These are phyloP conservation scores for Epithele typhae DNA, from an alignment of 768 basidiomycete species.

Conservation along the genomic window DNA sequence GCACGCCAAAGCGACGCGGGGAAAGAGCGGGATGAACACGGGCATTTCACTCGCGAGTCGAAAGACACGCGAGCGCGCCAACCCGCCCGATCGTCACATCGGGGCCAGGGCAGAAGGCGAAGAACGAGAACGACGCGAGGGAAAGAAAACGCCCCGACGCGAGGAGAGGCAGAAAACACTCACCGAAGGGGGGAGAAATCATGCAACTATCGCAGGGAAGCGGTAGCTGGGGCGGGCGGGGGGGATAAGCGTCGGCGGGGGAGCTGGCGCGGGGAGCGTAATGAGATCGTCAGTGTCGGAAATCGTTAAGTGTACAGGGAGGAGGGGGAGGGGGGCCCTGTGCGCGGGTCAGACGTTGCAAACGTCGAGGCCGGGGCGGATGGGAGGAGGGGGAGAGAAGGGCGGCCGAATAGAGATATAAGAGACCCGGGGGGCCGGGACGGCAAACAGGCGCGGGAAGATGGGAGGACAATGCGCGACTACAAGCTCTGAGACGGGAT, in stretches of 20 bases:
- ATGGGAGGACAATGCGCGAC: constrained; percentile 18
- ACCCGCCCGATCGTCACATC: constrained; percentile 18
- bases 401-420: constrained; percentile 21
- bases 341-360: constrained; percentile 19
- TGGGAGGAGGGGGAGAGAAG: constrained; percentile 18
- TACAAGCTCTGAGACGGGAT: constrained; percentile 10
- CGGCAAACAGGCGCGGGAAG: constrained; percentile 17
- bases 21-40: constrained; percentile 6
- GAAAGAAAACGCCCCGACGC: background rate
- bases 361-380: constrained; percentile 22
- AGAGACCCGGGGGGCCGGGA: constrained; percentile 23
- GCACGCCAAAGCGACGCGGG: background rate
- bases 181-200: constrained; percentile 10
- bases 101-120: too few species aligned
- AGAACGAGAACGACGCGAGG: background rate
- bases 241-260: background rate
- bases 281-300: constrained; percentile 25
- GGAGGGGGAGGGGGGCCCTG: constrained; percentile 6
- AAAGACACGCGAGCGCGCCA: constrained; percentile 7
- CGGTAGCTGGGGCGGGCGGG: constrained; percentile 3
- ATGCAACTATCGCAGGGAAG: constrained; percentile 11
- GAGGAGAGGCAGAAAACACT: constrained; percentile 4
- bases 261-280: constrained; percentile 5
- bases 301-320: constrained; percentile 17
- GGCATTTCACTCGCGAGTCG: constrained; percentile 11